Conservation (phyloP, 2,329 filamentous ascomycete genomes). For the Calcarisporium arbuscula region DNA sequence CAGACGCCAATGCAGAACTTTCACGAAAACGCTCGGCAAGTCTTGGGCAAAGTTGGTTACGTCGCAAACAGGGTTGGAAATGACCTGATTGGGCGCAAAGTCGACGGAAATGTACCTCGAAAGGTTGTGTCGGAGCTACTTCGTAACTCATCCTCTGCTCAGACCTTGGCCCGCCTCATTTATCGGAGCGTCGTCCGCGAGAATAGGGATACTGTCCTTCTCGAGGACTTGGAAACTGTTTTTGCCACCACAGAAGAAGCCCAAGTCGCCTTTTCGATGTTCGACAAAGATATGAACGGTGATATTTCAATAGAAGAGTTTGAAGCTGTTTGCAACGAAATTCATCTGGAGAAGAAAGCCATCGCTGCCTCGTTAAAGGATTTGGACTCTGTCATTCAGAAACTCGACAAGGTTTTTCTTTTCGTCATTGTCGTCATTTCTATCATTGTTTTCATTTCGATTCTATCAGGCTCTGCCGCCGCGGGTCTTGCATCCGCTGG, state of each 20-base stretch:
- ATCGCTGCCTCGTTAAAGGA: constrained; percentile 94
- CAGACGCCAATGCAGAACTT: constrained; percentile 71
- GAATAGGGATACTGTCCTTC: constrained; percentile 67
- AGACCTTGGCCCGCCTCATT: constrained; percentile 78
- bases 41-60: constrained; percentile 74
- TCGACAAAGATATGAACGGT: constrained; percentile 94
- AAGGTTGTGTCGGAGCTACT: constrained; percentile 80
- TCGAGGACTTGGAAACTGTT: constrained; percentile 70
- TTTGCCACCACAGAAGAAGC: constrained; percentile 82
- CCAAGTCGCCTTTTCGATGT: constrained; percentile 82
- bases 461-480: constrained; percentile 86
- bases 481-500: constrained; percentile 86
- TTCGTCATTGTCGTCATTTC: constrained; percentile 79
- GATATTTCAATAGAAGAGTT: constrained; percentile 95
- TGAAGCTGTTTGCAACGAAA: constrained; percentile 87
- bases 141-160: constrained; percentile 63
- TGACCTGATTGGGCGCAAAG: constrained; percentile 78
- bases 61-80: constrained; percentile 81
- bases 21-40: constrained; percentile 67
- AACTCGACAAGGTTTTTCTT: constrained; percentile 82
- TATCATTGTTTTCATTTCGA: constrained; percentile 78
- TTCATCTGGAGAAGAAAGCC: constrained; percentile 88
- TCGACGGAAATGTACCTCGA: constrained; percentile 68
- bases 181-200: constrained; percentile 79
- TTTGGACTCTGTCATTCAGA: constrained; percentile 85